Percentiles rank a stretch among this genome's conserved stretches.
These are phyloP conservation scores for Aspergillus alliaceus DNA, from an alignment of 2,329 filamentous ascomycete genomes.

Conservation along the genomic window DNA sequence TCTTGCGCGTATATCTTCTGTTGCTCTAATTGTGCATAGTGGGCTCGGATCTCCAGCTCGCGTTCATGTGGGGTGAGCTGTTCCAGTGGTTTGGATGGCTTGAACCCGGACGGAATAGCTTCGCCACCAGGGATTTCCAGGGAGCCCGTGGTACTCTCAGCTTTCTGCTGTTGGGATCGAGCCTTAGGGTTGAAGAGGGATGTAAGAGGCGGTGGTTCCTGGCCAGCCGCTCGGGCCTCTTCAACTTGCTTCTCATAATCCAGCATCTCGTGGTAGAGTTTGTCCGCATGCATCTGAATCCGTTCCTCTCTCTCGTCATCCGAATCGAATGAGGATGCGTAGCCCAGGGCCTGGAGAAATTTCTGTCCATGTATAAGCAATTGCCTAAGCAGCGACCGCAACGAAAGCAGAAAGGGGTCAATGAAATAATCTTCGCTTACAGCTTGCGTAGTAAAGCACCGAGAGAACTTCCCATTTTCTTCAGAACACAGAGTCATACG, in stretches of 20 bases:
- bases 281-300: slow-evolving; percentile 95
- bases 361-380: slow-evolving; percentile 52
- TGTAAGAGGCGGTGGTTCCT: slow-evolving; percentile 43
- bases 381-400: background rate
- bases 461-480: slow-evolving; percentile 75
- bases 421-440: slow-evolving; percentile 47
- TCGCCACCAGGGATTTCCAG: slow-evolving; percentile 39
- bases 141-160: slow-evolving; percentile 15
- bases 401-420: background rate
- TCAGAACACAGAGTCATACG: slow-evolving; percentile 74
- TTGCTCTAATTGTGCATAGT: slow-evolving; percentile 39
- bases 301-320: slow-evolving; percentile 72
- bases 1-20: slow-evolving; percentile 38
- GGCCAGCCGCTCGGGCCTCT: slow-evolving; percentile 49
- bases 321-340: slow-evolving; percentile 68
- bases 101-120: slow-evolving; percentile 35
- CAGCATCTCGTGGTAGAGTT: slow-evolving; percentile 82
- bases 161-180: slow-evolving; percentile 13
- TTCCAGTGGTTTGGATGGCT: slow-evolving; percentile 38
- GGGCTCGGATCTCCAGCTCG: slow-evolving; percentile 43
- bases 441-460: slow-evolving; percentile 86
- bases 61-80: slow-evolving; percentile 48
- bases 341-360: slow-evolving; percentile 87
- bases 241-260: slow-evolving; percentile 75
- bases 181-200: slow-evolving; percentile 46